phyloP scores from a whole-genome alignment of 805 yeast genomes.

The Nakazawaea wickerhamii region DNA sequence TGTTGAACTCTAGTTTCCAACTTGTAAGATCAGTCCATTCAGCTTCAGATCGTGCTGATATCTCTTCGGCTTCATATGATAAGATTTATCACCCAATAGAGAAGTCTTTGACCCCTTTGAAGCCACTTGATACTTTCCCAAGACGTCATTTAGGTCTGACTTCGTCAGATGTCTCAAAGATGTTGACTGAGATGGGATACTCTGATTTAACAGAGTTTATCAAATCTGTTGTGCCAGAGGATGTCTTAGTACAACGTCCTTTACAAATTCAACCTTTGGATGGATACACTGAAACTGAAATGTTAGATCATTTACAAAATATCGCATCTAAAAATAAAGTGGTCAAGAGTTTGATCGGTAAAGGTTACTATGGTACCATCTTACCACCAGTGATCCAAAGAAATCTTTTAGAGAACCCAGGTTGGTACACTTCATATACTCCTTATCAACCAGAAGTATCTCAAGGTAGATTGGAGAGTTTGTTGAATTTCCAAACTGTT shows the following conservation, averaged over 20 bases:
- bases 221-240: constrained; percentile 67
- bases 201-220: constrained; percentile 67
- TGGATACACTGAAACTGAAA: constrained; percentile 80
- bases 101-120: not conserved
- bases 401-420: constrained; percentile 87
- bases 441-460: constrained; percentile 98
- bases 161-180: constrained; percentile 51
- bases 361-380: constrained; percentile 88
- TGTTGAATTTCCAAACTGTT: constrained; percentile 90
- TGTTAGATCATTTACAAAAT: constrained; percentile 59
- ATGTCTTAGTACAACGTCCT: constrained; percentile 64
- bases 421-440: constrained; percentile 98
- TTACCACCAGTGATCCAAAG: constrained; percentile 92
- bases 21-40: not conserved
- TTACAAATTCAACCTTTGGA: constrained; percentile 59
- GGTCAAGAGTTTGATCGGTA: constrained; percentile 77
- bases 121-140: constrained; percentile 70
- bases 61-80: constrained; percentile 49
- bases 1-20: not conserved
- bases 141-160: constrained; percentile 89
- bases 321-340: constrained; percentile 75
- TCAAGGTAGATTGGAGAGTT: constrained; percentile 89
- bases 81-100: constrained; percentile 39
- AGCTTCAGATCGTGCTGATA: constrained; percentile 35
- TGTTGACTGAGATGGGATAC: constrained; percentile 66